These are phyloP conservation scores for Dujonia santamariae DNA, from an alignment of 1,139 yeast genomes.

Conservation along the genomic window DNA sequence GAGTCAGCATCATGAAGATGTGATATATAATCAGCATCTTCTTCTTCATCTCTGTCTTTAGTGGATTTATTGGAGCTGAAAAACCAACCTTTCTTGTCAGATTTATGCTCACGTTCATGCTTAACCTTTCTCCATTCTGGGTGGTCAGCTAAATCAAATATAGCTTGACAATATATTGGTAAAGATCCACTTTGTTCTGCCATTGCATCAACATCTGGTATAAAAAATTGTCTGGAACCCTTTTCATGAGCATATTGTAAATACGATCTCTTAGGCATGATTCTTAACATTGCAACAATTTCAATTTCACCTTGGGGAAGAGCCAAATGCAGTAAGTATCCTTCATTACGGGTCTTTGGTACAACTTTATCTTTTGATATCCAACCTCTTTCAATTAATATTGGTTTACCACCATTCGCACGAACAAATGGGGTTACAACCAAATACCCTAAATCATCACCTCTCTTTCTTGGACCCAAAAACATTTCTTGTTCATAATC, in stretches of 20 bases:
- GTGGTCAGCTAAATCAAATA: slow-evolving; percentile 63
- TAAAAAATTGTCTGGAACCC: slow-evolving; percentile 59
- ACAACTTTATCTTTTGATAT: slow-evolving; percentile 68
- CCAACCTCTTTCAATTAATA: slow-evolving; percentile 93
- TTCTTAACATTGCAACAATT: slow-evolving; percentile 69
- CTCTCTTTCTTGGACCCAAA: slow-evolving; percentile 80
- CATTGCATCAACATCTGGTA: slow-evolving; percentile 82
- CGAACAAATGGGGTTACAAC: slow-evolving; percentile 82
- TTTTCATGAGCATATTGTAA: slow-evolving; percentile 76
- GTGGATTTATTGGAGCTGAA: not conserved
- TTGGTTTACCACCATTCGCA: slow-evolving; percentile 64
- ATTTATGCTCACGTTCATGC: not conserved
- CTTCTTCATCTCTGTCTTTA: slow-evolving; percentile 10
- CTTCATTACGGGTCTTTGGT: slow-evolving; percentile 52
- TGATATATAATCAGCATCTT: slow-evolving; percentile 17
- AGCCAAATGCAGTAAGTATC: slow-evolving; percentile 59
- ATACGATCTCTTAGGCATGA: slow-evolving; percentile 64
- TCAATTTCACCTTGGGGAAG: slow-evolving; percentile 74
- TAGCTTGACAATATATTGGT: slow-evolving; percentile 76
- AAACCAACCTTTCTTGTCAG: slow-evolving; percentile 4
- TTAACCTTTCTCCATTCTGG: slow-evolving; percentile 40
- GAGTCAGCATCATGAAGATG: slow-evolving; percentile 22
- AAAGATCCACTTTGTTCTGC: slow-evolving; percentile 62
- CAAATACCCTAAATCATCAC: slow-evolving; percentile 68
- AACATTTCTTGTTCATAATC: slow-evolving; percentile 86